These are phyloP conservation scores for Naganishia sp. DNA, from an alignment of 1,284 basidiomycete species.

Conservation along the genomic window DNA sequence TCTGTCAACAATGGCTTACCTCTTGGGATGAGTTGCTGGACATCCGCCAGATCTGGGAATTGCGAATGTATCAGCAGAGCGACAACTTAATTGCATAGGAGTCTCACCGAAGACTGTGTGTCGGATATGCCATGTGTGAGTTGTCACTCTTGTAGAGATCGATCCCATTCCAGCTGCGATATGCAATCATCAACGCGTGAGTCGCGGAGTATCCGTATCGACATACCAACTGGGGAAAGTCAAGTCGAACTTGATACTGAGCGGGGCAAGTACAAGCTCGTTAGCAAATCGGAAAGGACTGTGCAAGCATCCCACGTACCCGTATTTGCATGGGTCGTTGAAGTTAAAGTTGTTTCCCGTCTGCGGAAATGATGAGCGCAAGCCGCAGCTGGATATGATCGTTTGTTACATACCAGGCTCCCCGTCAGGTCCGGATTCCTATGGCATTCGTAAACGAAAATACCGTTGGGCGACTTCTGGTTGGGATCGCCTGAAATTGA, in stretches of 20 bases:
- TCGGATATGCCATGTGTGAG: slow-evolving; percentile 42
- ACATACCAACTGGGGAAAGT: slow-evolving; percentile 30
- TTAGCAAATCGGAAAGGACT: not conserved
- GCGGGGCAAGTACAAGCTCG: not conserved
- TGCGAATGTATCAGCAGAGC: too few species aligned
- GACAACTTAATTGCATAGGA: slow-evolving; percentile 36
- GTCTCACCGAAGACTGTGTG: slow-evolving; percentile 24
- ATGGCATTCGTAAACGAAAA: slow-evolving; percentile 10
- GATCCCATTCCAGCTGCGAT: slow-evolving; percentile 54
- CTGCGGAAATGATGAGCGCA: not conserved
- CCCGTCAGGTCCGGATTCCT: slow-evolving; percentile 1
- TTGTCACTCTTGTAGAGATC: slow-evolving; percentile 44
- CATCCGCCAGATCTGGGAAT: slow-evolving; percentile 15
- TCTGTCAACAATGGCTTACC: slow-evolving; percentile 34
- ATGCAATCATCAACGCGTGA: too few species aligned
- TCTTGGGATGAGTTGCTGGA: slow-evolving; percentile 39
- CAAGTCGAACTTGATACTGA: slow-evolving; percentile 51
- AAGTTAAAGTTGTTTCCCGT: slow-evolving; percentile 23
- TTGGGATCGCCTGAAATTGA: slow-evolving; percentile 36
- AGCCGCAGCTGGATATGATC: not conserved
- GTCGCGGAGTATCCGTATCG: too few species aligned
- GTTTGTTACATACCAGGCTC: not conserved
- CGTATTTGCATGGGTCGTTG: slow-evolving; percentile 38
- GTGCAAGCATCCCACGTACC: slow-evolving; percentile 39
- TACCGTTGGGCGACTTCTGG: slow-evolving; percentile 8